Base-by-base conservation (phyloP, 2,329 filamentous ascomycete genomes). In the Diplocarpon mali region DNA sequence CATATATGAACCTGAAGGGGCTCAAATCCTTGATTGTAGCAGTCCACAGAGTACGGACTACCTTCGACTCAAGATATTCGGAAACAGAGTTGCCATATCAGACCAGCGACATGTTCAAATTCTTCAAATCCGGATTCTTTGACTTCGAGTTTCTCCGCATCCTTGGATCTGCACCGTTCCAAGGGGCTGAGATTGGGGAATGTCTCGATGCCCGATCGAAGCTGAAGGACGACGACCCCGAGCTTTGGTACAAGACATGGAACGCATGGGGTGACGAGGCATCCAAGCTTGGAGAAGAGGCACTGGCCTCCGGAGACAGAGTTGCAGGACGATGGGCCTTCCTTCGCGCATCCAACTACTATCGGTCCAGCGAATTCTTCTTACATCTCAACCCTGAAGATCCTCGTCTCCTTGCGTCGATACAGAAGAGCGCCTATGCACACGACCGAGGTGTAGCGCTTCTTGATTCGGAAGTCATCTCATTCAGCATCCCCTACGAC, bases 101-200 rank as follows among this genome's bases (percentile, higher is more conserved):
- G 10, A 3, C 15, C 14, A 14, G 16, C 38, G 38, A 41, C 9
- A 48, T 48, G 42, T 45, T 45, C 35, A 45, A 48, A 31, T 48
- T 48, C 38, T 51, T 51, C 43, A 43, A 48, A 41, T 48, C 42
- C 10, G 42, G 44, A 15, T 67, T 68, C 45, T 69, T 66, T 60
- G 56, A 70, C 50, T 70, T 71, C 48, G 68, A 71, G 50, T 52
- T 58, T 4, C 39, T 66, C 11, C 64, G 69, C 5, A 39, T 71
- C 17, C 61, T 70, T 5, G 64, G 61, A 36, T 64, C 53, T 2
- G 58, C 66, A 0, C 55, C 60, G 0, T 53, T 50, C 12, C 60
- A 59, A 2, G 68, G 68, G 0, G 56, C 55, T 42, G 67, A 70
- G 5, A 54, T 66, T 2, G 65, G 58, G 16, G 68, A 72, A 44